Base-by-base conservation (phyloP, 2,329 filamentous ascomycete genomes). In the Hymenoscyphus occultus region DNA sequence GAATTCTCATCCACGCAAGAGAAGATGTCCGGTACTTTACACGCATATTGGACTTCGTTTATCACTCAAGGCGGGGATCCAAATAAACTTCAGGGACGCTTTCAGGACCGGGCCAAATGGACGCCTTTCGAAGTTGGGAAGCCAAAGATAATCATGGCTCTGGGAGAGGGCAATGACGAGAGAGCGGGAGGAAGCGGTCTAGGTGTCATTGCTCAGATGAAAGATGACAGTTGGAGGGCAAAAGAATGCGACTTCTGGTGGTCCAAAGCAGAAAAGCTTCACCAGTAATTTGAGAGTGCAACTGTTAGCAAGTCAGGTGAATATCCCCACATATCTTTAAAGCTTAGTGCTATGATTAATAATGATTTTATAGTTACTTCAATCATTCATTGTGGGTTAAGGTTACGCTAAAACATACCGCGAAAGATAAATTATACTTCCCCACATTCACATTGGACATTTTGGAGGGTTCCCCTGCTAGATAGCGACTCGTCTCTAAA, bases 81-180 rank as follows among this genome's bases (percentile, higher is more conserved):
- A 22, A 73, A 72, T 59, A 56, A 61, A 6, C 64, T 70, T 5
- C 1, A 74, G 72, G 69, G 69, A 45, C 39, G 65, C 4, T 78
- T 79, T 0, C 73, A 76, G 0, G 42, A 68, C 19, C 54, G 70
- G 31, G 68, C 68, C 14, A 60, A 48, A 16, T 73, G 70, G 71
- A 71, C 73, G 6, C 73, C 78, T 5, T 82, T 77, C 3, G 70
- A 71, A 12, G 72, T 31, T 6, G 28, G 28, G 7, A 62, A 71
- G 1, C 71, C 74, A 48, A 72, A 72, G 0, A 68, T 71, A 31
- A 77, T 79, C 0, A 80, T 83, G 80, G 65, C 80, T 0, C 75
- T 83, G 28, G 81, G 82, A 0, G 74, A 80, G 42, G 81, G 78
- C 0, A 83, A 83, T 68, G 78, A 83, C 68, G 81, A 83, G 67